phyloP scores from a whole-genome alignment of 495 filamentous ascomycete species.

The Pseudoneurospora amorphoporcata region DNA sequence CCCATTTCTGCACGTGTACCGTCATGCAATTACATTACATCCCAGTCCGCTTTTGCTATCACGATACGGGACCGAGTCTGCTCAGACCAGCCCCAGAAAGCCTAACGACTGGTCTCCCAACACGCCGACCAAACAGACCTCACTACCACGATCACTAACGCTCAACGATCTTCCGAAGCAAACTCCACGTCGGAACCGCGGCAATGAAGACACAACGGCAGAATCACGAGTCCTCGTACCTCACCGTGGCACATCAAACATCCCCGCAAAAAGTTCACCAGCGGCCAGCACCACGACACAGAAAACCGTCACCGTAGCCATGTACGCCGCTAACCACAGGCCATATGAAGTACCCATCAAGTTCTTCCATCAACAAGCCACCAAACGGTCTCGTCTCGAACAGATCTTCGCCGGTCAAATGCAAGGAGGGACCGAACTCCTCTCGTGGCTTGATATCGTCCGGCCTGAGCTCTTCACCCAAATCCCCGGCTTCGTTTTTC shows the following conservation, averaged over 20 bases:
- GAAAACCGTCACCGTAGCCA: neutral
- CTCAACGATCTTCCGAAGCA: neutral
- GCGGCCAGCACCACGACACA: neutral
- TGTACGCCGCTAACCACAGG: neutral
- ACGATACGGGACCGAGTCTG: neutral
- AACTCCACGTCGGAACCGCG: neutral
- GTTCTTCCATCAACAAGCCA: neutral
- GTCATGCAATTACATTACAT: neutral
- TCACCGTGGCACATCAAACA: neutral
- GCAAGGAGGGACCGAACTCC: neutral
- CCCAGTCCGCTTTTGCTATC: neutral
- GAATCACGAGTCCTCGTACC: neutral
- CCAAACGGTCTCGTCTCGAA: neutral
- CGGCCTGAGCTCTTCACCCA: neutral
- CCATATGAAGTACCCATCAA: neutral
- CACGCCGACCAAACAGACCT: neutral
- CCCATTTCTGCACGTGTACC: neutral
- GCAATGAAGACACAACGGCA: neutral
- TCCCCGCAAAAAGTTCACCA: neutral
- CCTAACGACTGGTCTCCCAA: neutral
- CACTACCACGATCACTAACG: neutral
- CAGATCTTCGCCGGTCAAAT: neutral
- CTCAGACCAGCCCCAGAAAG: neutral
- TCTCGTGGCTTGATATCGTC: neutral
- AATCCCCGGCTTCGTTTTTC: neutral